A percentile compares a stretch with the other conserved stretches of the same genome.
These are phyloP conservation scores for Apostasia ramifera DNA, from an alignment of 106 monocot species.

Conservation along the genomic window DNA sequence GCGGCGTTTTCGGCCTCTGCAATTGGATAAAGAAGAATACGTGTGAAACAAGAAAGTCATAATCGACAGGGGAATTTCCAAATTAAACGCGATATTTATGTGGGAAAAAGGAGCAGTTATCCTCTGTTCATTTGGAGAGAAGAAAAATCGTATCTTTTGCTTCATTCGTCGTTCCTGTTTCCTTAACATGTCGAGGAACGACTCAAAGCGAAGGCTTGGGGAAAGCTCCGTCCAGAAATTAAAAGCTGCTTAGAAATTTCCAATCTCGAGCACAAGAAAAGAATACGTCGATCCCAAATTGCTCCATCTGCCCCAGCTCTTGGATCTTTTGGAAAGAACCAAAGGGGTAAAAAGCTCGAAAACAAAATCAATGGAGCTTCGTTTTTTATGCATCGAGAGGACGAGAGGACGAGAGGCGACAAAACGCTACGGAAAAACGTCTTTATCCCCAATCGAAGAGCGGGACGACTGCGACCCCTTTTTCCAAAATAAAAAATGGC, in stretches of 20 bases:
- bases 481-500: slow-evolving; percentile 7
- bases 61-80: not conserved
- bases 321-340: not conserved
- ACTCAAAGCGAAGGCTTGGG: not conserved
- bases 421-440: slow-evolving; percentile 6
- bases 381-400: not conserved
- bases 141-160: not conserved
- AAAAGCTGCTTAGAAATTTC: not conserved
- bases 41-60: not conserved
- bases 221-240: not conserved
- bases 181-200: no score
- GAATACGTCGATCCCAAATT: no score
- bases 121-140: not conserved
- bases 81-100: not conserved
- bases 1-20: not conserved
- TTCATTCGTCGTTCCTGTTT: no score
- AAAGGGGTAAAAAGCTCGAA: not conserved
- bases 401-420: slow-evolving; percentile 1
- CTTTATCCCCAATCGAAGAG: not conserved
- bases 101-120: not conserved
- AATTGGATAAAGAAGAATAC: not conserved
- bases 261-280: not conserved
- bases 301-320: not conserved
- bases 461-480: not conserved
- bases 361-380: not conserved